These are phyloP conservation scores for Pichia sp. DNA, from an alignment of 1,139 yeast species.

Conservation along the genomic window DNA sequence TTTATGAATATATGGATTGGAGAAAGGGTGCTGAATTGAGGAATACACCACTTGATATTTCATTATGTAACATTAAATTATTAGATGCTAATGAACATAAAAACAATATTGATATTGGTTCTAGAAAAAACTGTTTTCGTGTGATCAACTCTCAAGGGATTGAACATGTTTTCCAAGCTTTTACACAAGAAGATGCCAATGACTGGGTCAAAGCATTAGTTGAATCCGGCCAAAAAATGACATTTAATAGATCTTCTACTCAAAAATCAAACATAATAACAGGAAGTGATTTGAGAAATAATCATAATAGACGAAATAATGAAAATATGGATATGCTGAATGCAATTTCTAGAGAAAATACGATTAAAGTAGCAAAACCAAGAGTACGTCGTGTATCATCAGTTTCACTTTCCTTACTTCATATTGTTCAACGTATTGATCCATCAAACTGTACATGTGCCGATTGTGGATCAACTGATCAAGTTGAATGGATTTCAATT, in stretches of 20 bases:
- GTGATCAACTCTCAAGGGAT: conserved; percentile 63
- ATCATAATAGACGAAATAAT: background rate
- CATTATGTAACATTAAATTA: conserved; percentile 60
- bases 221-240: conserved; percentile 36
- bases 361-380: background rate
- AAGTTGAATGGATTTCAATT: conserved; percentile 86
- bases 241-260: conserved; percentile 8
- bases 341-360: background rate
- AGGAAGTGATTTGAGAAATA: background rate
- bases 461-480: conserved; percentile 62
- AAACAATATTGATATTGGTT: conserved; percentile 28
- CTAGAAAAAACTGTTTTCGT: conserved; percentile 62
- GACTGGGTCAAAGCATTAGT: conserved; percentile 61
- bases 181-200: conserved; percentile 60
- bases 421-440: conserved; percentile 42
- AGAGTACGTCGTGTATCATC: conserved; percentile 28
- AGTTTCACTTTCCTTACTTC: conserved; percentile 30
- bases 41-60: conserved; percentile 65
- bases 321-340: too few relatives aligned
- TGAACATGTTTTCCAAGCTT: conserved; percentile 75
- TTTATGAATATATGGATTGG: conserved; percentile 79
- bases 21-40: conserved; percentile 61
- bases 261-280: background rate
- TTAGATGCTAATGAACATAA: conserved; percentile 28
- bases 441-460: conserved; percentile 64